Conservation (phyloP, 2,329 filamentous ascomycete species). For the Rhinocladiella similis region DNA sequence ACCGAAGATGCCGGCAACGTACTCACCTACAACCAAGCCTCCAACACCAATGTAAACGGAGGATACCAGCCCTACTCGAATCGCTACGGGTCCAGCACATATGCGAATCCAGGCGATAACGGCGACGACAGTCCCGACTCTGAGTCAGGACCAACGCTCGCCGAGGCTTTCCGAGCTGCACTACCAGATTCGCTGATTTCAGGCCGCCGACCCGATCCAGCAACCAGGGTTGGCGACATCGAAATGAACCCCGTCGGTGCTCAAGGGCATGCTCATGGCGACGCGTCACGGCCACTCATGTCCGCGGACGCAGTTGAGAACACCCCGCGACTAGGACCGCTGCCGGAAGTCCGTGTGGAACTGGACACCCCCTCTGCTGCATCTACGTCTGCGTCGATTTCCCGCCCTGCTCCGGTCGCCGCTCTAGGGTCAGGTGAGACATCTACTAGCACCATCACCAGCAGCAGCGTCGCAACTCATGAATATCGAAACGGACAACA, state of each 20-base stretch:
- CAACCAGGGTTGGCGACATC: background rate
- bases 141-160: background rate
- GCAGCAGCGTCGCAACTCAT: background rate
- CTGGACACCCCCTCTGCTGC: background rate
- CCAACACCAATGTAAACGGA: background rate
- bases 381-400: background rate
- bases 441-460: too few relatives aligned
- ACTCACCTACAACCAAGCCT: background rate
- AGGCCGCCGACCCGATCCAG: background rate
- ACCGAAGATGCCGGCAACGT: conserved; percentile 3
- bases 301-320: background rate
- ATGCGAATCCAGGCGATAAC: too few relatives aligned
- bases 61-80: background rate
- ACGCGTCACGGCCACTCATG: background rate
- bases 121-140: background rate
- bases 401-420: too few relatives aligned
- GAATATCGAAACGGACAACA: background rate
- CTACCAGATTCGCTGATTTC: background rate
- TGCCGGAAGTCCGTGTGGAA: background rate
- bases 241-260: background rate
- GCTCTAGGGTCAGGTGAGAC: too few relatives aligned
- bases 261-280: background rate
- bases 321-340: background rate
- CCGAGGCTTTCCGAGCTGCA: background rate
- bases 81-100: background rate